Percentiles rank a stretch among this genome's conserved stretches.
Evolutionary conservation across 257 asterid species (phyloP).

Genomic region (Penstemon barbatus): DNA sequence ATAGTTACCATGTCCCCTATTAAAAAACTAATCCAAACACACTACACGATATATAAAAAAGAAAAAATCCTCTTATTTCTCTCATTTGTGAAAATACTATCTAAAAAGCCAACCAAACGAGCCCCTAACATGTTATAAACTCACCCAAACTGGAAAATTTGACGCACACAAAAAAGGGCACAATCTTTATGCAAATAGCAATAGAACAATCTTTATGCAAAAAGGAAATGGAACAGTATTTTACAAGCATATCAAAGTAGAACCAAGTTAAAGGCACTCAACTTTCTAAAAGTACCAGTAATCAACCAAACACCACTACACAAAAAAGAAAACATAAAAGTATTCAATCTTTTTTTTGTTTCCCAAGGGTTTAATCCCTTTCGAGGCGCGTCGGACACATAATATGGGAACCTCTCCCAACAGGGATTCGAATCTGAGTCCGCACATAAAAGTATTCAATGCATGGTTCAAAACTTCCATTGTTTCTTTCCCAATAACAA

Average conservation of each 20-base stretch:
- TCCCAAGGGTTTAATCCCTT: too few relatives aligned
- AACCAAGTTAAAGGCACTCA: conserved; percentile 32
- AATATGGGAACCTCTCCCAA: too few relatives aligned
- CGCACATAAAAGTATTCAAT: neutral
- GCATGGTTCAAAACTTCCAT: neutral
- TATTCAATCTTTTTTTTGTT: too few relatives aligned
- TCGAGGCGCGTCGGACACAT: too few relatives aligned
- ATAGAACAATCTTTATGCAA: neutral
- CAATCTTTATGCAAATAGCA: neutral
- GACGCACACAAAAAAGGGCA: neutral
- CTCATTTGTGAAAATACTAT: too few relatives aligned
- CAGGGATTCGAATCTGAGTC: too few relatives aligned
- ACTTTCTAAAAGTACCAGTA: conserved; percentile 25
- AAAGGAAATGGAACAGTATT: neutral
- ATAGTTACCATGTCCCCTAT: too few relatives aligned
- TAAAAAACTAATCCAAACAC: too few relatives aligned
- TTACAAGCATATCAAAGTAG: conserved; percentile 8
- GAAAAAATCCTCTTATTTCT: too few relatives aligned
- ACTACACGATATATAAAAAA: too few relatives aligned
- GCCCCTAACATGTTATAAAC: too few relatives aligned
- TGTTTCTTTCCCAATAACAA: neutral
- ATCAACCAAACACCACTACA: conserved; percentile 4
- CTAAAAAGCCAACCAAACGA: too few relatives aligned
- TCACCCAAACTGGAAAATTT: neutral
- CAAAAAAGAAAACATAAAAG: conserved; percentile 6